Evolutionary conservation across 2,329 filamentous ascomycete genomes (phyloP).

Genomic region (Trichoderma atrobrunneum): DNA sequence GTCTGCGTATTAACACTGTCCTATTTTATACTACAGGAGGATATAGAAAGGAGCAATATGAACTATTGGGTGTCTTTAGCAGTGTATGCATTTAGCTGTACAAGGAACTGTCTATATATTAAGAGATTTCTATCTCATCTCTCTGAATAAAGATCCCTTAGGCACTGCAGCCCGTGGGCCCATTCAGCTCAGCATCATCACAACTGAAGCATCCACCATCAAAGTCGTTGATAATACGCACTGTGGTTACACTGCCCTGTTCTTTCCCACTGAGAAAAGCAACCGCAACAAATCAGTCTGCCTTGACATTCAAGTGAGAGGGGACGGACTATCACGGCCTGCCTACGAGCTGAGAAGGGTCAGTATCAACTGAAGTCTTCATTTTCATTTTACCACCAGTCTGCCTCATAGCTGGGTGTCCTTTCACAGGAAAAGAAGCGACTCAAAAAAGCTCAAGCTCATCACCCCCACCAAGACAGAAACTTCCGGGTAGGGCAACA

Average conservation of each 20-base stretch:
- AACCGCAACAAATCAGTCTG: not conserved
- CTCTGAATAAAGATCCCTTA: not conserved
- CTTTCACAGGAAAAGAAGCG: not conserved
- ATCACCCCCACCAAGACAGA: not conserved
- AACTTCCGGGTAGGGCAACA: not conserved
- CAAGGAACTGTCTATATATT: not conserved
- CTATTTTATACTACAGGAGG: not conserved
- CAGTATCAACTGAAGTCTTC: not conserved
- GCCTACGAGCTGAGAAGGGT: not conserved
- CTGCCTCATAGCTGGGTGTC: not conserved
- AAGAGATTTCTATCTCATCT: not conserved
- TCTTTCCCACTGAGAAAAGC: constrained; percentile 11
- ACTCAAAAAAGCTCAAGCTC: not conserved
- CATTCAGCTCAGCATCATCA: not conserved
- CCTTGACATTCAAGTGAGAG: not conserved
- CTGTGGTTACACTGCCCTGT: constrained; percentile 14
- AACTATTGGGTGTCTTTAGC: not conserved
- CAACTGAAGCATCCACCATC: not conserved
- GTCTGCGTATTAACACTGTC: not conserved
- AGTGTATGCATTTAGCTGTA: not conserved
- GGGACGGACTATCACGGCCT: not conserved
- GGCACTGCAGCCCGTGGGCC: not conserved
- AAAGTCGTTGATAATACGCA: not conserved
- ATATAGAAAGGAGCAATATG: not conserved
- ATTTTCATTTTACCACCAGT: not conserved